Conservation (phyloP, 352 stramenopile species). For the Peronospora farinosa region DNA sequence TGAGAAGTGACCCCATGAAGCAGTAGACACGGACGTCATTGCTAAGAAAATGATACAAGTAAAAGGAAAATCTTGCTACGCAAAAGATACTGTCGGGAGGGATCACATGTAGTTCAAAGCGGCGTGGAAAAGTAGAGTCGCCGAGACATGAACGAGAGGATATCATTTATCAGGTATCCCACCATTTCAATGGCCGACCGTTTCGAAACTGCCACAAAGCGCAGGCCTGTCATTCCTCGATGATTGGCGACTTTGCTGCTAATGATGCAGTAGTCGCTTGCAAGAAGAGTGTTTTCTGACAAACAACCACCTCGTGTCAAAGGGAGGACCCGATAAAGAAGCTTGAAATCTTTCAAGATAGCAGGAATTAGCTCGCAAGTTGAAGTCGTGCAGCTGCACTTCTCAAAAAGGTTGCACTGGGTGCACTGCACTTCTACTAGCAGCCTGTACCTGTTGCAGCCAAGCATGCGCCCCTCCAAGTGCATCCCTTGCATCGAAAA, state of each 20-base stretch:
- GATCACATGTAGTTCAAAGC: background rate
- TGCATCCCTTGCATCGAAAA: background rate
- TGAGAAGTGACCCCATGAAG: background rate
- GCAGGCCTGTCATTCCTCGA: background rate
- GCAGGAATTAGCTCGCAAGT: no score
- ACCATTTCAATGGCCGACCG: background rate
- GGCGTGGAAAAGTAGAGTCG: background rate
- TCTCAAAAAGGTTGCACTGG: background rate
- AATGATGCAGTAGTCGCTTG: no score
- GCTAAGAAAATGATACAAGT: background rate
- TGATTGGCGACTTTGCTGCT: no score
- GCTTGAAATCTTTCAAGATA: no score
- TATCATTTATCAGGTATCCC: no score
- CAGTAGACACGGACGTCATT: background rate
- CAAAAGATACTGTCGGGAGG: background rate
- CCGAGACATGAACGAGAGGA: no score
- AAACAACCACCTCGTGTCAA: no score
- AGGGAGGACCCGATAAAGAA: no score
- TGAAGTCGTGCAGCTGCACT: conserved; percentile 4
- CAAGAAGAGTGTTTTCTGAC: no score
- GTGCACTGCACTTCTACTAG: background rate
- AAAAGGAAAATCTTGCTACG: background rate
- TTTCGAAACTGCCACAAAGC: background rate
- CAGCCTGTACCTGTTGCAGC: no score
- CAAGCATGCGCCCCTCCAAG: background rate